phyloP scores from a whole-genome alignment of 2,329 filamentous ascomycete genomes.

The Akanthomyces muscarius region DNA sequence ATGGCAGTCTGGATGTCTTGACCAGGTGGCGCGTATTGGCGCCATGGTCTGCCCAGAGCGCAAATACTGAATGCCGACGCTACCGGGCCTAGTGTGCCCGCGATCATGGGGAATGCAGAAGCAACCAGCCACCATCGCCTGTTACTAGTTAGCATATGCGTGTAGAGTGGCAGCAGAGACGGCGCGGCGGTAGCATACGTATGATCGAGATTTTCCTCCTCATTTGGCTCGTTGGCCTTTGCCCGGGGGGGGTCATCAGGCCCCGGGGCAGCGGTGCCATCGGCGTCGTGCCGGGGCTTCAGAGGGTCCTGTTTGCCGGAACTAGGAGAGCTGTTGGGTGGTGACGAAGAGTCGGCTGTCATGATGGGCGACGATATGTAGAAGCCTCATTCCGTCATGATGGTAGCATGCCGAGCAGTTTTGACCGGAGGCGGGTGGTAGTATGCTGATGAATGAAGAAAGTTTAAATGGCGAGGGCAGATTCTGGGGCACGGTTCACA shows the following conservation, averaged over 20 bases:
- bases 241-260: constrained; percentile 1
- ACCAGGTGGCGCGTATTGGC: constrained; percentile 50
- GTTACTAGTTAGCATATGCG: not conserved
- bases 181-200: not conserved
- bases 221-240: not conserved
- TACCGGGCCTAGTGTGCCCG: constrained; percentile 78
- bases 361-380: not conserved
- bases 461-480: not conserved
- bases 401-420: not conserved
- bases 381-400: not conserved
- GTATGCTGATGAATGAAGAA: not conserved
- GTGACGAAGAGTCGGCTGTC: not conserved
- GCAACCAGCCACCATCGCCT: constrained; percentile 63
- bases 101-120: constrained; percentile 69
- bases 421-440: not conserved
- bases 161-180: not conserved
- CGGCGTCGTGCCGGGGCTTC: not conserved
- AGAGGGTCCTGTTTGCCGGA: not conserved
- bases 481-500: not conserved
- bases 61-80: constrained; percentile 87
- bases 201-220: constrained; percentile 10
- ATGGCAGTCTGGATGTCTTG: constrained; percentile 45
- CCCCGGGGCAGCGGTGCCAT: not conserved
- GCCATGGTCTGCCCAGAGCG: constrained; percentile 77
- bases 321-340: not conserved